Conservation (phyloP, 257 asterid genomes). For the Cruciata laevipes region DNA sequence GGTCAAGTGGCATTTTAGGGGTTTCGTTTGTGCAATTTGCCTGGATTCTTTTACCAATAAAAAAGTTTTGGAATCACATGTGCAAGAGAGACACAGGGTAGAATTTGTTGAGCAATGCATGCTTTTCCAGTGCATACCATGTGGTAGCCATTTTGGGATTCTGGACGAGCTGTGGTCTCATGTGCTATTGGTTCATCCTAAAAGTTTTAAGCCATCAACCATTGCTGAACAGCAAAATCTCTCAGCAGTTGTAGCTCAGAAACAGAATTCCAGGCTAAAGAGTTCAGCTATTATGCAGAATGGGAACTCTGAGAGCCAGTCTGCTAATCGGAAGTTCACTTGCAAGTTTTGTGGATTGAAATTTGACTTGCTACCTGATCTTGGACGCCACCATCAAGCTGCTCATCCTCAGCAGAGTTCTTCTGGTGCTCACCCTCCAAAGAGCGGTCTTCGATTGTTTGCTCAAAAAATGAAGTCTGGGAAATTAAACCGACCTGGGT, state of each 20-base stretch:
- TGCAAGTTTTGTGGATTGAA: conserved; percentile 94
- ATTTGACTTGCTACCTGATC: conserved; percentile 97
- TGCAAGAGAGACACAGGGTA: conserved; percentile 89
- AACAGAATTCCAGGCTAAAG: conserved; percentile 31
- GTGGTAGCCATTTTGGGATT: conserved; percentile 82
- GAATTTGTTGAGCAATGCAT: conserved; percentile 88
- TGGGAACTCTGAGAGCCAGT: conserved; percentile 35
- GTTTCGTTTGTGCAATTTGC: conserved; percentile 94
- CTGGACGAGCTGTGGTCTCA: conserved; percentile 85
- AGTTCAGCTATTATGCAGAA: conserved; percentile 28
- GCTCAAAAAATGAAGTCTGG: conserved; percentile 85
- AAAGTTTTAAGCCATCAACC: conserved; percentile 47
- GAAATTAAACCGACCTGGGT: conserved; percentile 65
- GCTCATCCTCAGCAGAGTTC: conserved; percentile 78
- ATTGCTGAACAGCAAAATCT: conserved; percentile 27
- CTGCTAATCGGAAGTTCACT: conserved; percentile 49
- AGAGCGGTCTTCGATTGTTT: conserved; percentile 72
- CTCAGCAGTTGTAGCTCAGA: conserved; percentile 20
- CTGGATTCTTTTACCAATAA: conserved; percentile 89
- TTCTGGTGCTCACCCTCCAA: conserved; percentile 51
- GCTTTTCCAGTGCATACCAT: conserved; percentile 94
- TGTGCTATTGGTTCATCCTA: conserved; percentile 62
- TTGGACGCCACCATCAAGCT: conserved; percentile 98
- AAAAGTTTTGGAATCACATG: conserved; percentile 84
- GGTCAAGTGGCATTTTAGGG: conserved; percentile 95